These are phyloP conservation scores for Chaetomium cochliodes DNA, from an alignment of 495 filamentous ascomycete genomes.

Conservation along the genomic window DNA sequence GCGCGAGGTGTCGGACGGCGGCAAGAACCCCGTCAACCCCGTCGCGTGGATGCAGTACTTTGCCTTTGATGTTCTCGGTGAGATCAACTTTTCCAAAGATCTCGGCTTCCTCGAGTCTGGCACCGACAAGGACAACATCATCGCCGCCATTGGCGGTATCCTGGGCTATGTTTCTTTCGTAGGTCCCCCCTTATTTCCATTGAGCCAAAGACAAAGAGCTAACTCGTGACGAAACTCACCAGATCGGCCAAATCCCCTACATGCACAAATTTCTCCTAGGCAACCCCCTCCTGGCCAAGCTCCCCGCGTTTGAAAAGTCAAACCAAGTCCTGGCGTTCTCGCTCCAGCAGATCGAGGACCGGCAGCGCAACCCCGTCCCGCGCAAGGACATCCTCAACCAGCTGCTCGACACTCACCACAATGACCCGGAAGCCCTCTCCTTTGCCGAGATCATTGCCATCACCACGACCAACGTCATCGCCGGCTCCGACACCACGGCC, in stretches of 20 bases:
- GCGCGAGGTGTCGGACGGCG: slow-evolving; percentile 1
- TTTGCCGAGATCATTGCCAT: slow-evolving; percentile 25
- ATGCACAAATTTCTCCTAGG: background rate
- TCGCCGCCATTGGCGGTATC: slow-evolving; percentile 20
- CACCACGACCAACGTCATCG: slow-evolving; percentile 43
- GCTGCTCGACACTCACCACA: background rate
- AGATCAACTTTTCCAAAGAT: slow-evolving; percentile 26
- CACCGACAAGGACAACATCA: slow-evolving; percentile 23
- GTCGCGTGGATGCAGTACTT: slow-evolving; percentile 26
- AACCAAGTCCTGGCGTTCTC: background rate
- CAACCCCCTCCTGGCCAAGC: background rate
- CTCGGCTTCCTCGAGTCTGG: slow-evolving; percentile 27
- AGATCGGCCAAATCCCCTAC: slow-evolving; percentile 5
- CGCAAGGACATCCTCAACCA: slow-evolving; percentile 13
- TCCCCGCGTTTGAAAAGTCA: background rate
- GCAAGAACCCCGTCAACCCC: slow-evolving; percentile 12
- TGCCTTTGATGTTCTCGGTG: slow-evolving; percentile 31
- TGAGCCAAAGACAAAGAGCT: background rate
- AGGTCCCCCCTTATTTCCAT: background rate
- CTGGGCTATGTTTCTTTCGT: slow-evolving; percentile 9
- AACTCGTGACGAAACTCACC: background rate
- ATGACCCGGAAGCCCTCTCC: slow-evolving; percentile 24
- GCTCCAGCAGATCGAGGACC: background rate
- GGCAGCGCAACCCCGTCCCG: background rate
- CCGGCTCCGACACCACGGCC: slow-evolving; percentile 63